Base-by-base conservation (phyloP, 192 early-diverging fungal species). In the Backusella tuberculispora region DNA sequence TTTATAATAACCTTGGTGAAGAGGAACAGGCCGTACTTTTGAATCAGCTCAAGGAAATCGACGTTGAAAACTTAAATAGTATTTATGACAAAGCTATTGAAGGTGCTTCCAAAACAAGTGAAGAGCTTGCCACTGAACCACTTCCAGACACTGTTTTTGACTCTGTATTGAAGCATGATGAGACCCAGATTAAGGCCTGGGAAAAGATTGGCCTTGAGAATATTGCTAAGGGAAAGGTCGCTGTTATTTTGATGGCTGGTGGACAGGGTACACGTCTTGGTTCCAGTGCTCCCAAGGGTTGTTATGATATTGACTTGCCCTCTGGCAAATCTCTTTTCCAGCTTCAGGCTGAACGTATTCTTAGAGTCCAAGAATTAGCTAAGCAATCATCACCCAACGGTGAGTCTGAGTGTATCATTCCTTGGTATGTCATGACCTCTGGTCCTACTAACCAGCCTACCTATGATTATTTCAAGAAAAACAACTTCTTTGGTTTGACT, bases 391-490 rank as follows among this genome's bases (percentile, higher is more conserved):
- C 40, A 13, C 24, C 26, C 14, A 72, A 72, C 6, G 43, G 40
- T 17, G 66, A 75, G n/a, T 37, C 21, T 37, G n/a, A 42, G 9
- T 44, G 44, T 26, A 53, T 75, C n/a, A 95, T 99, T 67, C 96
- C 97, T 6, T 99, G 97, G 97, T 97, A 97, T 81, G 89, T 99
- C 76, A 99, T 99, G 98, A 97, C 95, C 50, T 96, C 94, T 47
- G 97, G 94, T 12, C 98, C 98, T 12, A 99, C 98, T 24, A 86
- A 91, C 64, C 81, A 74, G 0, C 89, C 94, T 15, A 97, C 97
- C 17, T 87, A 89, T 56, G 70, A 77, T 10, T 93, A 88, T 80
- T 99, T 99, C 83, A 86, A 88, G 70, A 80, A 92, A 64, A 64
- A 94, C 78, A 82, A 88, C 68, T 98, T 88, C 86, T 99, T 97